Evolutionary conservation across 768 basidiomycete genomes (phyloP).

Genomic region (Suillus paluster): DNA sequence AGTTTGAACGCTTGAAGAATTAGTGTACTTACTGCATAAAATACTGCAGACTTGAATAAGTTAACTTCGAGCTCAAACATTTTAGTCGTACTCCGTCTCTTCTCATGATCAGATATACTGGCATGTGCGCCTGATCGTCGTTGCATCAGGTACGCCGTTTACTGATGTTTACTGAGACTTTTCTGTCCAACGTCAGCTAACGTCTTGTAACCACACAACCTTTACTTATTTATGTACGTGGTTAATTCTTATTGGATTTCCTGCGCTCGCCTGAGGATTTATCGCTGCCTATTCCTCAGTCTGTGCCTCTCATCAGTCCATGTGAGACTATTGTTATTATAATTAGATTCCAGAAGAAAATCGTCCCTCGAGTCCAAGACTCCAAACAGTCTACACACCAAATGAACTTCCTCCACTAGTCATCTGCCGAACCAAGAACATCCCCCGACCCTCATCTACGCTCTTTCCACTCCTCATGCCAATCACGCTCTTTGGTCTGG

Average conservation of each 20-base stretch:
- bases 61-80: not conserved
- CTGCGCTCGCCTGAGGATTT: too few species aligned
- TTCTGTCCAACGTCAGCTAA: not conserved
- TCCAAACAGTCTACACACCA: slow-evolving; percentile 23
- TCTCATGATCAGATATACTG: not conserved
- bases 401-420: slow-evolving; percentile 54
- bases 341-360: not conserved
- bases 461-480: slow-evolving; percentile 68
- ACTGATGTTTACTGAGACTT: not conserved
- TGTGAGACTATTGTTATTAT: not conserved
- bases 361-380: slow-evolving; percentile 3
- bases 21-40: too few species aligned
- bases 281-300: too few species aligned
- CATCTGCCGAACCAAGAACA: slow-evolving; percentile 81
- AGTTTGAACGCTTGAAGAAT: too few species aligned
- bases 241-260: not conserved
- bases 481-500: slow-evolving; percentile 79
- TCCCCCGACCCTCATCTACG: slow-evolving; percentile 65
- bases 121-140: not conserved
- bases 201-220: too few species aligned
- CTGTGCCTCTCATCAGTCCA: not conserved
- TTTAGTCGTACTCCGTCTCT: not conserved
- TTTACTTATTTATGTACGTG: not conserved
- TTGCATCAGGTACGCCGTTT: not conserved
- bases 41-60: not conserved